Percentiles rank a stretch among this genome's conserved stretches.
These are phyloP conservation scores for Tolypocladium amazonense DNA, from an alignment of 2,329 filamentous ascomycete species.

Conservation along the genomic window DNA sequence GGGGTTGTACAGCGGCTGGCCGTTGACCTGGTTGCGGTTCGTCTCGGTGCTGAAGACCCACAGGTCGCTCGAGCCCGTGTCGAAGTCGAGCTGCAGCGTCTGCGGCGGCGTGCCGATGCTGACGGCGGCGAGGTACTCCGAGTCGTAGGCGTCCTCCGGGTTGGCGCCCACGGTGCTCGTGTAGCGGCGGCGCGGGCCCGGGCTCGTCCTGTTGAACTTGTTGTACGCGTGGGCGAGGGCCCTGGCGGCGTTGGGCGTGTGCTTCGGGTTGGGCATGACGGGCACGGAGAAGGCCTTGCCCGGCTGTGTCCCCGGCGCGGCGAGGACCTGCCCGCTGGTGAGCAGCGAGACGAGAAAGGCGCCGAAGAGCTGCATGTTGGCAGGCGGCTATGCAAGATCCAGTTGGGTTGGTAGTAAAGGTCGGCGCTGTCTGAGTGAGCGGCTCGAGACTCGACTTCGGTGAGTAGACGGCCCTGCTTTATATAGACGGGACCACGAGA, in stretches of 20 bases:
- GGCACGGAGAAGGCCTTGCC: background rate
- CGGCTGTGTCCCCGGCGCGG: background rate
- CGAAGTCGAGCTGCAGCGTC: slow-evolving; percentile 9
- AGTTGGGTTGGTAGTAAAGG: too few species aligned
- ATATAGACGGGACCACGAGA: background rate
- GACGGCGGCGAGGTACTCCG: slow-evolving; percentile 7
- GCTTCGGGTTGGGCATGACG: background rate
- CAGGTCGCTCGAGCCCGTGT: slow-evolving; percentile 16
- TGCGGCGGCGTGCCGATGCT: slow-evolving; percentile 10
- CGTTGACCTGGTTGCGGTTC: slow-evolving; percentile 19
- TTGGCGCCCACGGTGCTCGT: background rate
- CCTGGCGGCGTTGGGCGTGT: background rate
- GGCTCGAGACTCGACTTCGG: background rate
- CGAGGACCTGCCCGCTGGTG: background rate
- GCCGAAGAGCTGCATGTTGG: background rate
- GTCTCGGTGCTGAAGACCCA: slow-evolving; percentile 32
- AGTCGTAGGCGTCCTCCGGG: slow-evolving; percentile 1
- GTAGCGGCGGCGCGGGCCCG: background rate
- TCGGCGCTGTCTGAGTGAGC: too few species aligned
- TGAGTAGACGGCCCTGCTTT: background rate
- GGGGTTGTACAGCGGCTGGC: slow-evolving; percentile 29
- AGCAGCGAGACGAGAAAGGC: background rate
- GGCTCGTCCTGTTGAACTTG: slow-evolving; percentile 1
- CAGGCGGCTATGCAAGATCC: background rate
- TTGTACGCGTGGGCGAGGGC: background rate